Percentiles rank a stretch among this genome's conserved stretches.
phyloP scores from a whole-genome alignment of 768 basidiomycete species.

The Clitopilus hobsonii region DNA sequence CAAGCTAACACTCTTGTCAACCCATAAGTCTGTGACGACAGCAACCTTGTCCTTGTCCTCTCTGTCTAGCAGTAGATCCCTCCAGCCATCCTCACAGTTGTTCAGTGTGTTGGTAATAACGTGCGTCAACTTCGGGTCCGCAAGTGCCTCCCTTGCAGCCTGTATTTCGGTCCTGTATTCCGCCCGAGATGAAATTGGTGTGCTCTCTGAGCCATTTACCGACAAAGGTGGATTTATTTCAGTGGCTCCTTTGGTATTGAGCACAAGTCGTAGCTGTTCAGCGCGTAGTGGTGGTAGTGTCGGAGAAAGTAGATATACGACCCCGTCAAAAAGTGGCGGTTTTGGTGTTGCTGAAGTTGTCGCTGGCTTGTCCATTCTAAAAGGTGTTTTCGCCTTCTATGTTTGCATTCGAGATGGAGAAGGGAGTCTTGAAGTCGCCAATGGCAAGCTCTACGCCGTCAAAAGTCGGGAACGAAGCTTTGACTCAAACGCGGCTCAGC shows the following conservation, averaged over 20 bases:
- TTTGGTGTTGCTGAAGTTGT: neutral
- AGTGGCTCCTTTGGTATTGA: constrained; percentile 49
- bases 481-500: neutral
- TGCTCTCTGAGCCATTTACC: neutral
- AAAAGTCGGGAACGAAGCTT: neutral
- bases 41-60: constrained; percentile 29
- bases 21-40: constrained; percentile 38
- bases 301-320: constrained; percentile 44
- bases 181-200: neutral
- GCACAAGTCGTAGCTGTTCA: constrained; percentile 39
- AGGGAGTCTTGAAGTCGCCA: neutral
- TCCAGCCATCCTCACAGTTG: neutral
- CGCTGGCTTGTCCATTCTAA: neutral
- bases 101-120: constrained; percentile 26
- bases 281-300: constrained; percentile 39
- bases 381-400: neutral
- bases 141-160: neutral
- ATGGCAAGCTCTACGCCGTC: neutral
- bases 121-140: neutral
- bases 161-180: neutral
- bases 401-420: neutral
- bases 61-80: neutral
- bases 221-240: constrained; percentile 9
- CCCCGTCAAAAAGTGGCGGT: constrained; percentile 31
- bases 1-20: constrained; percentile 58